Percentiles rank a stretch among this genome's conserved stretches.
These are phyloP conservation scores for Exsudoporus frostii DNA, from an alignment of 768 basidiomycete genomes.

Conservation along the genomic window DNA sequence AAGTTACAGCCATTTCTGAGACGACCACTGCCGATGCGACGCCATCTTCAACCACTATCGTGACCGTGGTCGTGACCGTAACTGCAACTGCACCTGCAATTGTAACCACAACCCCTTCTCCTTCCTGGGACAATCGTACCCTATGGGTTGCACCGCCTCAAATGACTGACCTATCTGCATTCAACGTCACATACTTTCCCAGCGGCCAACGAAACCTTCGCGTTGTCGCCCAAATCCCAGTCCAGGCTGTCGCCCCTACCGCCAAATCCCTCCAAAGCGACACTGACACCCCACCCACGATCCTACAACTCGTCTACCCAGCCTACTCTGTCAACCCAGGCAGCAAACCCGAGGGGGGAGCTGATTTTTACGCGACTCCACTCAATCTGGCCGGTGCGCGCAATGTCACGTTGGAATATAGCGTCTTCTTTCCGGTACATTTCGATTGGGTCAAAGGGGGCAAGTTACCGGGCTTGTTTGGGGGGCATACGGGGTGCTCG, in stretches of 20 bases:
- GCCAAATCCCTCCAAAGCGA: slow-evolving; percentile 15
- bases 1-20: slow-evolving; percentile 6
- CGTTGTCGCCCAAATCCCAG: slow-evolving; percentile 50
- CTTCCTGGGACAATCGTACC: slow-evolving; percentile 17
- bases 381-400: slow-evolving; percentile 42
- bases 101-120: not conserved
- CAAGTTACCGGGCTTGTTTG: slow-evolving; percentile 81
- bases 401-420: slow-evolving; percentile 62
- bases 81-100: not conserved
- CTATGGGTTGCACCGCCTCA: slow-evolving; percentile 51
- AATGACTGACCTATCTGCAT: slow-evolving; percentile 57
- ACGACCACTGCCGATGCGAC: slow-evolving; percentile 5
- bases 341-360: slow-evolving; percentile 61
- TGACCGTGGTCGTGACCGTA: slow-evolving; percentile 9
- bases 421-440: slow-evolving; percentile 69
- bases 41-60: slow-evolving; percentile 3
- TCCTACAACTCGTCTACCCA: slow-evolving; percentile 67
- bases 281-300: slow-evolving; percentile 35
- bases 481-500: slow-evolving; percentile 64
- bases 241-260: slow-evolving; percentile 28
- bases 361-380: slow-evolving; percentile 62
- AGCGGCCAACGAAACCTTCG: slow-evolving; percentile 53
- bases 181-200: slow-evolving; percentile 57
- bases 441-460: slow-evolving; percentile 82
- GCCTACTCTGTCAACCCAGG: slow-evolving; percentile 66